Conservation (phyloP, 352 stramenopile genomes). For the Phytophthora hybrid region DNA sequence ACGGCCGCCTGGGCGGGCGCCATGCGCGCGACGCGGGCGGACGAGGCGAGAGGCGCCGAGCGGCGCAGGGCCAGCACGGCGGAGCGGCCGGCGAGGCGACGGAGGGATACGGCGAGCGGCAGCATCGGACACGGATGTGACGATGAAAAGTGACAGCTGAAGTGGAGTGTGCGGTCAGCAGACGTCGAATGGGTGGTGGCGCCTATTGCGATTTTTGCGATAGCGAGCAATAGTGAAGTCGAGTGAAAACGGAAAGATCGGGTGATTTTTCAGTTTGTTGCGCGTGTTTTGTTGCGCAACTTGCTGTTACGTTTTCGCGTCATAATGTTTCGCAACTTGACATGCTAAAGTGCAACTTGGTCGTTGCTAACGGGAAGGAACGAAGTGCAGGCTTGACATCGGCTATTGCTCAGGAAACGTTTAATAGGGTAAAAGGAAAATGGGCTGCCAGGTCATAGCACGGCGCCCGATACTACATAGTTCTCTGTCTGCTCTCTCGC, state of each 20-base stretch:
- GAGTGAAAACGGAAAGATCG: too few species aligned
- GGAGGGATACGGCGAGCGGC: conserved; percentile 43
- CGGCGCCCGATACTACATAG: conserved; percentile 42
- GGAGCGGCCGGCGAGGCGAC: conserved; percentile 39
- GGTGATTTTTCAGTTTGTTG: too few species aligned
- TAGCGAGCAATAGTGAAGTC: too few species aligned
- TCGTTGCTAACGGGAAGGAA: background rate
- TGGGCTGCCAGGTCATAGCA: conserved; percentile 24
- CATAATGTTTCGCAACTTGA: too few species aligned
- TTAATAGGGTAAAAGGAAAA: conserved; percentile 40
- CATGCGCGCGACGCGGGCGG: conserved; percentile 18
- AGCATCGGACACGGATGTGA: conserved; percentile 32
- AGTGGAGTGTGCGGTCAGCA: background rate
- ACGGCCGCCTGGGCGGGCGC: background rate
- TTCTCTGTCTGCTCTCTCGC: conserved; percentile 40
- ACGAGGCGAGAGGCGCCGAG: conserved; percentile 13
- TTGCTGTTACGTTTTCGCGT: too few species aligned
- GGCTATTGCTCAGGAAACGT: conserved; percentile 35
- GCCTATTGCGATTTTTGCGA: too few species aligned
- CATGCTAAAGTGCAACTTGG: too few species aligned
- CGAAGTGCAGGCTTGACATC: conserved; percentile 11
- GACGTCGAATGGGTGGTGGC: background rate
- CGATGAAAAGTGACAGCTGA: background rate
- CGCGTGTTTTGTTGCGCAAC: too few species aligned
- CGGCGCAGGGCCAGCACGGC: conserved; percentile 24